Evolutionary conservation across 1,139 yeast species (phyloP), one percentile per base, ranked within the genome.

Genomic region (Chernovozyma aurita): DNA sequence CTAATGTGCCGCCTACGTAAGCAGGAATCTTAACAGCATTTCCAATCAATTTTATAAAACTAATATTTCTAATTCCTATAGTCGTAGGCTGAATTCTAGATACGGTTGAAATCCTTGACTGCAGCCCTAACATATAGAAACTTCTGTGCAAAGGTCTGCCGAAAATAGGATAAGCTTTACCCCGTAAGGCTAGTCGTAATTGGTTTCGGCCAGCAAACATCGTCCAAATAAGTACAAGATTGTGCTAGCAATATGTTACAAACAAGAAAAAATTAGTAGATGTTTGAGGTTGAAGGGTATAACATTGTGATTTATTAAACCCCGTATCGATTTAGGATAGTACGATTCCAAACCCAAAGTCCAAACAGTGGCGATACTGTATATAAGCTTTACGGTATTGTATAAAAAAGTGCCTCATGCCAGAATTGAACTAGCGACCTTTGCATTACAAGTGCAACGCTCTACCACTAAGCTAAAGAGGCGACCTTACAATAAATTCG

Each of bases 371-470:
- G 28, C 28, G 28, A 6, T 6, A 6, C 28, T 26, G 28, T 12
- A 26, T 26, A 11, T 26, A 26, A 16, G 8, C 6, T 11, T 6
- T 16, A 7, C 6, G 8, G 8, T 6, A 26, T 26, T 6, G 15
- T 13, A 28, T 9, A 28, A 28, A 9, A 9, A 28, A 15, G 6
- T 28, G 30, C 30, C 30, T 28, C 30, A 12, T 28, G 85, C 85
- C 90, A 83, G 90, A 81, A 80, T 82, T 80, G 88, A 82, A 82
- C 88, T 83, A 80, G 85, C 84, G 90, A 82, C 85, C 90, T 81
- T 80, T 81, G 88, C 90, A 82, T 82, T 81, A 81, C 88, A 82
- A 81, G 88, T 82, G 88, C 87, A 81, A 80, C 88, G 90, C 90
- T 82, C 86, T 82, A 82, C 90, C 90, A 81, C 90, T 82, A 80